Base-by-base conservation (phyloP, 352 stramenopile genomes). In the Phytophthora aleatoria region DNA sequence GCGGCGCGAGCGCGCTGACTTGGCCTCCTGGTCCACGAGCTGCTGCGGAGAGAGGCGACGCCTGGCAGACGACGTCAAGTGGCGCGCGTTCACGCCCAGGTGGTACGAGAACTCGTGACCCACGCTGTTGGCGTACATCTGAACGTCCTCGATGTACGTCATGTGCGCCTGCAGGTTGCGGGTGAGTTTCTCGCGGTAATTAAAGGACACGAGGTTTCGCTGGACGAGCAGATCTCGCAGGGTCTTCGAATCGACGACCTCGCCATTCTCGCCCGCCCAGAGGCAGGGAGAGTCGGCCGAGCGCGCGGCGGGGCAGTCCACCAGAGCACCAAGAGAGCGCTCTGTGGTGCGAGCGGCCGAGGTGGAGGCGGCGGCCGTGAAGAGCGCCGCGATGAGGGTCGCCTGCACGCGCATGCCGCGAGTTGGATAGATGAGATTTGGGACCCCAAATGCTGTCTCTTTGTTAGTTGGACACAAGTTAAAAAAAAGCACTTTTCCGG, bases 131-230 rank as follows among this genome's bases (percentile, higher is more conserved):
- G 85, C 79, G 44, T 92, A 86, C 41, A 71, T 67, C 50, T 85
- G 67, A 1, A 92, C 80, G 62, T 89, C 82, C 72, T 92, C 82
- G 27, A 94, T 77, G 64, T 94, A 94, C 45, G 74, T 69, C 76
- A 94, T 92, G 73, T 94, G 85, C 26, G 57, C 66, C 50, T 89
- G 51, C n/a, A 93, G 64, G 56, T 91, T 91, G 56, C 81, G 75
- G 41, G 66, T 66, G 13, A 69, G 58, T 2, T 15, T 10, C 9
- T 72, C 76, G 8, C 50, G 42, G 26, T 78, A 67, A 24, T 64
- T 55, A 27, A 65, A 65, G 33, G 64, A 67, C 42, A 73, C 68
- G 38, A 58, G 27, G 30, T 70, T 64, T 45, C 78, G 69, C 49
- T 76, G 63, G 15, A 91, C 44, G 45, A 94, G 73, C 28, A 83